phyloP scores from a whole-genome alignment of 1,284 basidiomycete genomes.

The Melampsora medusae region DNA sequence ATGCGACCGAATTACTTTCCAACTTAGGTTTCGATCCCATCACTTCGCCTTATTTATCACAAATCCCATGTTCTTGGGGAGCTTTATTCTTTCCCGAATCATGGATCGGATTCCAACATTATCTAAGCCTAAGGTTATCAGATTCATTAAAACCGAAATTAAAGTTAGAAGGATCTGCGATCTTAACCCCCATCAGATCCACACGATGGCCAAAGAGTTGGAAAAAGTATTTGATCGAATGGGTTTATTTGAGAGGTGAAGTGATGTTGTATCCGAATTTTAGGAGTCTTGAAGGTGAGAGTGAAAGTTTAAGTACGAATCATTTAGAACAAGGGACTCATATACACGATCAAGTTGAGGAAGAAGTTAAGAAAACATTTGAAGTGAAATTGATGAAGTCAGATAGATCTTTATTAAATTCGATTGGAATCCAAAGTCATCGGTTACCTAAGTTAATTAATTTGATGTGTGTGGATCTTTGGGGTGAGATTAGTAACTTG shows the following conservation, averaged over 20 bases:
- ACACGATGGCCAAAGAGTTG: constrained; percentile 75
- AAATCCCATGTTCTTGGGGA: constrained; percentile 84
- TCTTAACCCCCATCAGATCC: constrained; percentile 72
- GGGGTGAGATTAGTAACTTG: constrained; percentile 62
- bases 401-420: constrained; percentile 45
- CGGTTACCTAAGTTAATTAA: constrained; percentile 61
- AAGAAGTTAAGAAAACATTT: constrained; percentile 64
- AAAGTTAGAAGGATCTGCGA: constrained; percentile 56
- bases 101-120: constrained; percentile 77
- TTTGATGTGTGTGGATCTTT: constrained; percentile 69
- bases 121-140: constrained; percentile 65
- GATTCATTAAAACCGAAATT: constrained; percentile 9
- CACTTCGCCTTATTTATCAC: constrained; percentile 71
- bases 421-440: constrained; percentile 52
- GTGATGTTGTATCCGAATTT: constrained; percentile 83
- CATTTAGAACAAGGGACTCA: constrained; percentile 77
- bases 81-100: constrained; percentile 79
- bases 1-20: constrained; percentile 64
- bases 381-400: constrained; percentile 66
- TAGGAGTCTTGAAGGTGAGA: constrained; percentile 55
- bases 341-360: constrained; percentile 58
- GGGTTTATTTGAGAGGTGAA: constrained; percentile 73
- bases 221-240: constrained; percentile 83
- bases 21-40: constrained; percentile 57
- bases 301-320: constrained; percentile 73